phyloP scores from a whole-genome alignment of 495 filamentous ascomycete genomes.

The Neurospora sp. region DNA sequence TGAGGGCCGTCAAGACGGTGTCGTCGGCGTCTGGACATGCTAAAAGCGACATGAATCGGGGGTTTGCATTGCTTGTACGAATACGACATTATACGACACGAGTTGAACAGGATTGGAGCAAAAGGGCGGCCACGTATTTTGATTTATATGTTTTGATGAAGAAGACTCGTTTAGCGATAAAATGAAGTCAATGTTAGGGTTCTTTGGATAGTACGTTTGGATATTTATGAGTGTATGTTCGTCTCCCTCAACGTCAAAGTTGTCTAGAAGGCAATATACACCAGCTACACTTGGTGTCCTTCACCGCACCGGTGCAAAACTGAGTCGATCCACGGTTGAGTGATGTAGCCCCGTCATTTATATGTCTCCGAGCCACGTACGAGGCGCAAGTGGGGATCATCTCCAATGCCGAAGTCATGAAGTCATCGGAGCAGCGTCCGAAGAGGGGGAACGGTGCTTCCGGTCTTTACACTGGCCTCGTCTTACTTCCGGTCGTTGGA shows the following conservation, averaged over 20 bases:
- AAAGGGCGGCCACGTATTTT: not conserved
- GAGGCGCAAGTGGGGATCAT: not conserved
- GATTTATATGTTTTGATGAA: not conserved
- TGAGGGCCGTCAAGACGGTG: constrained; percentile 80
- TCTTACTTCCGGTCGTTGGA: not conserved
- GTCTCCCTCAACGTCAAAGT: not conserved
- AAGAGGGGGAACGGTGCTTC: not conserved
- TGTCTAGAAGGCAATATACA: not conserved
- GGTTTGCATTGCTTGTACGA: not conserved
- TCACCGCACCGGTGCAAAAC: not conserved
- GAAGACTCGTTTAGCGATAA: not conserved
- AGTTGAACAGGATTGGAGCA: not conserved
- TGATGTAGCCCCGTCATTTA: not conserved
- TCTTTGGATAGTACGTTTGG: not conserved
- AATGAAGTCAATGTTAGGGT: not conserved
- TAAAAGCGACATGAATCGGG: constrained; percentile 23
- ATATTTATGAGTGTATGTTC: not conserved
- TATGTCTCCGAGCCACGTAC: not conserved
- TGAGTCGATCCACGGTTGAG: not conserved
- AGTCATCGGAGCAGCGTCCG: not conserved
- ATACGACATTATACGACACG: not conserved
- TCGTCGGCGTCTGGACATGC: constrained; percentile 88
- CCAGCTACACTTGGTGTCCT: not conserved
- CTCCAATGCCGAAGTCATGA: not conserved
- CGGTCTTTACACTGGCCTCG: not conserved